Evolutionary conservation across 208 protist genomes (phyloP), one percentile per base, ranked within the genome.

Genomic region (Trypanosoma melophagium): DNA sequence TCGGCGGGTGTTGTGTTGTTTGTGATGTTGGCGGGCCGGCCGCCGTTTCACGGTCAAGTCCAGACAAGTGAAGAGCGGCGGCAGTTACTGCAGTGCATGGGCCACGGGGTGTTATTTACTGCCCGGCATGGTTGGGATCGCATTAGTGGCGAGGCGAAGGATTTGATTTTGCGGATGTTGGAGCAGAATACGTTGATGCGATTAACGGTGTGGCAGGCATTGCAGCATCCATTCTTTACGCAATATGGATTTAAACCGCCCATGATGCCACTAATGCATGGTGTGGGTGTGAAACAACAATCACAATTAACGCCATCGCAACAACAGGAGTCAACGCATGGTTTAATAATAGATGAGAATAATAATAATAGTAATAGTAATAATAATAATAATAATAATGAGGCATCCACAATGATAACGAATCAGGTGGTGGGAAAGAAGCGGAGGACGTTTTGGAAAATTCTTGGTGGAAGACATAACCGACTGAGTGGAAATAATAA

Each of bases 11-110:
- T 96, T 10, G 88, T 96, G 40, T 76, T 96, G 40, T 96, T 88
- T 71, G 80, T 96, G 3, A 81, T 96, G 25, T 78, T 95, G 44
- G 81, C 73, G 52, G 91, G 91, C 10, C 77, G 84, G 21, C 91
- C 91, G 21, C 91, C 91, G 25, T 96, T 96, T 66, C 80, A 87
- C 51, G 89, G 88, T 0, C 86, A 92, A 71, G 87, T 96, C 41
- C 84, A 85, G 74, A 92, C 86, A 50, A 79, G 76, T 41, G 76
- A 89, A 57, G 87, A 95, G 77, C 87, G 90, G 12, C 86, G 84
- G 17, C 79, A 83, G 13, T 72, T 95, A 25, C 80, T 95, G 17
- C 64, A 76, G 24, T 78, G 81, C 55, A 94, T 95, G 50, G 83
- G 89, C 74, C 83, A 82, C 55, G 89, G 88, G n/a, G 83, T 95